Evolutionary conservation across 768 basidiomycete genomes (phyloP).

Genomic region (Plicaturopsis crispa): DNA sequence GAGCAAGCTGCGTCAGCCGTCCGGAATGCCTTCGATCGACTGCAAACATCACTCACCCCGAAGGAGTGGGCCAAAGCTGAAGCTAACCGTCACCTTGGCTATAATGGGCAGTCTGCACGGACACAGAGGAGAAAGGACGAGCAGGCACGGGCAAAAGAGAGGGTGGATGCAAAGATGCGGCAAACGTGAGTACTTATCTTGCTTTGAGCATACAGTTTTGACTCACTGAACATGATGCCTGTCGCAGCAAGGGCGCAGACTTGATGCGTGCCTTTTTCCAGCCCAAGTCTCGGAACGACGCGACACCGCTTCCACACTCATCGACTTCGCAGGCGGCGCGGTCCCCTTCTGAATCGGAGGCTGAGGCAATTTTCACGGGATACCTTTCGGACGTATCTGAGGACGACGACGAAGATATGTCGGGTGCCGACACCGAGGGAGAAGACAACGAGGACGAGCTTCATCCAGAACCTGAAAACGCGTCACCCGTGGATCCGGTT

Average conservation of each 20-base stretch:
- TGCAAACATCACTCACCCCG: neutral
- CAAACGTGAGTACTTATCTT: neutral
- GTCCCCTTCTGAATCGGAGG: too few species aligned
- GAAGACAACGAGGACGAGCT: neutral
- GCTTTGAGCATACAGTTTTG: neutral
- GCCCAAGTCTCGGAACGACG: neutral
- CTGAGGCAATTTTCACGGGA: conserved; percentile 10
- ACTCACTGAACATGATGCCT: neutral
- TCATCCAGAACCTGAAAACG: neutral
- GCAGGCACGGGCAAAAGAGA: neutral
- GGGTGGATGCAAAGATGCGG: neutral
- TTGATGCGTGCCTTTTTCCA: neutral
- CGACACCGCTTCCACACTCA: neutral
- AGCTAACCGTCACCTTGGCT: conserved; percentile 4
- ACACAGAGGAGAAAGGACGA: neutral
- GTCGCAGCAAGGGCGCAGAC: neutral
- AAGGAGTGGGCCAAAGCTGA: conserved; percentile 3
- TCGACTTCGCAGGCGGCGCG: too few species aligned
- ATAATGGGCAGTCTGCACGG: conserved; percentile 5
- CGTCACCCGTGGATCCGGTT: neutral
- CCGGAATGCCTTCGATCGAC: neutral
- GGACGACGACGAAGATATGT: conserved; percentile 1
- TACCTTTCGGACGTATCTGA: conserved; percentile 16
- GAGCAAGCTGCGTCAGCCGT: neutral
- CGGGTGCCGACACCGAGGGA: neutral